These are phyloP conservation scores for Urochloa ruziziensis DNA, from an alignment of 176 grass and related monocot species.

Conservation along the genomic window DNA sequence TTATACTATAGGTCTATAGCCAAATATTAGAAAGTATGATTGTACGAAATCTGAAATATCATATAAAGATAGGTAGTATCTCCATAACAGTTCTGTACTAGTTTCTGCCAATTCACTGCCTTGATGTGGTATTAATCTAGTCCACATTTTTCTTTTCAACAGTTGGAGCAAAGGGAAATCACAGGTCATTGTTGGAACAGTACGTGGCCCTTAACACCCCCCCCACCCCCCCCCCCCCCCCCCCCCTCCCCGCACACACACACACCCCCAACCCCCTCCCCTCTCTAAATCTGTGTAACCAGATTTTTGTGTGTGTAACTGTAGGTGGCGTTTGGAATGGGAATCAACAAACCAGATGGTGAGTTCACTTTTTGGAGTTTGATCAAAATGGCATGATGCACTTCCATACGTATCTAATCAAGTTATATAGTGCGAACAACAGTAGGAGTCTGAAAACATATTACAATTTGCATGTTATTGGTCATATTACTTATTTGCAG, in stretches of 20 bases:
- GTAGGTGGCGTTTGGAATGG: conserved; percentile 97
- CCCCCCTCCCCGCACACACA: not conserved
- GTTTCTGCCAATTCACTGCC: not conserved
- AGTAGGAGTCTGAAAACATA: not conserved
- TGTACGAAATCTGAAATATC: not conserved
- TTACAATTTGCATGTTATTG: conserved; percentile 3
- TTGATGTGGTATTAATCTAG: not conserved
- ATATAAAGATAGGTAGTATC: not conserved
- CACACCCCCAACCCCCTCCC: not conserved
- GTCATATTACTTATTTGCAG: not conserved
- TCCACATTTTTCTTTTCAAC: conserved; percentile 33
- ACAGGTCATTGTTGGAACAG: conserved; percentile 92
- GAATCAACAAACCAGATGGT: conserved; percentile 98
- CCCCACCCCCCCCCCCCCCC: not conserved
- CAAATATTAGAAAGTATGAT: not conserved
- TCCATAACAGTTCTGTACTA: not conserved
- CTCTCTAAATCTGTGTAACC: not conserved
- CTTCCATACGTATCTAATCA: conserved; percentile 18
- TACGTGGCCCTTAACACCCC: conserved; percentile 23
- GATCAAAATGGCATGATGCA: conserved; percentile 19
- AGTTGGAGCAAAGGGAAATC: conserved; percentile 93
- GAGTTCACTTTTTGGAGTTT: conserved; percentile 31
- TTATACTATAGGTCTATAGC: too few relatives aligned
- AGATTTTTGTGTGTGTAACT: not conserved
- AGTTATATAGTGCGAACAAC: conserved; percentile 17